Percentiles rank a stretch among this genome's conserved stretches.
phyloP scores from a whole-genome alignment of 306 rosid species.

The Gastrolobium bilobum region DNA sequence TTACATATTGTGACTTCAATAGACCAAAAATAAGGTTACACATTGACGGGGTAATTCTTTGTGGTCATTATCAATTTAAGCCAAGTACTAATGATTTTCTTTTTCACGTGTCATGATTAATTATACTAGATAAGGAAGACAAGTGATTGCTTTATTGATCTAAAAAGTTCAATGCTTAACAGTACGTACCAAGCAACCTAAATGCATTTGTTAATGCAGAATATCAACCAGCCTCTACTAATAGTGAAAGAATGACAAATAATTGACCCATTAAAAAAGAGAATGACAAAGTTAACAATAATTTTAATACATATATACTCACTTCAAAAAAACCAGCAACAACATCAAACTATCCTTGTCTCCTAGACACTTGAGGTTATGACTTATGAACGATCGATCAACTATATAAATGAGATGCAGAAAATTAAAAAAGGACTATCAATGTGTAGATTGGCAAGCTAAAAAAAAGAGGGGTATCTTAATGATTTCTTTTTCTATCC shows the following conservation, averaged over 20 bases:
- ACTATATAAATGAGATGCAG: not conserved
- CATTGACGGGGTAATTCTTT: not conserved
- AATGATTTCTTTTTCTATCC: conserved; percentile 45
- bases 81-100: not conserved
- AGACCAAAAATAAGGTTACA: no score
- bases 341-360: not conserved
- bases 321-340: not conserved
- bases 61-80: not conserved
- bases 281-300: conserved; percentile 1
- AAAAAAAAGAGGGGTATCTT: conserved; percentile 32
- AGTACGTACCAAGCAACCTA: not conserved
- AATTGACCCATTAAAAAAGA: not conserved
- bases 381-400: conserved; percentile 35
- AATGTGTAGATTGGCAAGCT: conserved; percentile 22
- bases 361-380: conserved; percentile 42
- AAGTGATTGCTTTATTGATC: not conserved
- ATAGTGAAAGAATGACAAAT: not conserved
- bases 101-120: not conserved
- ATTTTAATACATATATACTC: conserved; percentile 22
- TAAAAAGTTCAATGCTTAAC: not conserved
- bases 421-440: not conserved
- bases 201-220: not conserved
- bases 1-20: no score
- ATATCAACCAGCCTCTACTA: not conserved
- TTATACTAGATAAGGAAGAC: not conserved